phyloP scores from a whole-genome alignment of 2,329 filamentous ascomycete species.

The Xenosphaeropsis pyriputrescens region DNA sequence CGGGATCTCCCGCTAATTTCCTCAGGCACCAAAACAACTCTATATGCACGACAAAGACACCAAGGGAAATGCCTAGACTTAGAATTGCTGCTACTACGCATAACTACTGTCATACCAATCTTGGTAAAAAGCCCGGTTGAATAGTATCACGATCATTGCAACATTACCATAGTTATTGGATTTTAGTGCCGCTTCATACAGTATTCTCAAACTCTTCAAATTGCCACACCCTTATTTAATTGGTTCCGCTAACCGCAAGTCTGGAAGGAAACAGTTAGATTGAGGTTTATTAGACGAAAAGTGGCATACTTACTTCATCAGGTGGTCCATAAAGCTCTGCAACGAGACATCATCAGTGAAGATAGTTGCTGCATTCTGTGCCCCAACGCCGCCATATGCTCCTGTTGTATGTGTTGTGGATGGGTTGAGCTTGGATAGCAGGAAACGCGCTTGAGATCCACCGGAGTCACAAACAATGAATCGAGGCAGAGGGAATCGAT shows the following conservation, averaged over 20 bases:
- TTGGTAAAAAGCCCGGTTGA: too few relatives aligned
- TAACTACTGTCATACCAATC: too few relatives aligned
- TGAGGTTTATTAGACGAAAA: not conserved
- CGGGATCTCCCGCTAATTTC: too few relatives aligned
- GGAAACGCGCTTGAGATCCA: slow-evolving; percentile 91
- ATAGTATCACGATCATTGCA: too few relatives aligned
- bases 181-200: too few relatives aligned
- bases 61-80: too few relatives aligned
- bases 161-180: too few relatives aligned
- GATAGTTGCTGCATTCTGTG: slow-evolving; percentile 87
- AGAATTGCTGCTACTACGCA: too few relatives aligned
- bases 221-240: slow-evolving; percentile 14
- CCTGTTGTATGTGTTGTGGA: slow-evolving; percentile 92
- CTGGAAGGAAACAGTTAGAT: slow-evolving; percentile 12
- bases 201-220: too few relatives aligned
- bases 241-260: slow-evolving; percentile 33
- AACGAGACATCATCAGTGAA: slow-evolving; percentile 97
- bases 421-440: slow-evolving; percentile 93
- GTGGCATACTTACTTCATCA: slow-evolving; percentile 76
- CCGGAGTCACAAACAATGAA: slow-evolving; percentile 99
- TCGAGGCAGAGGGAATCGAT: slow-evolving; percentile 92
- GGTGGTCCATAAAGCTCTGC: slow-evolving; percentile 98
- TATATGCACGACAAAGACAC: too few relatives aligned
- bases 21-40: too few relatives aligned
- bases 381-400: slow-evolving; percentile 75